These are phyloP conservation scores for Arthrinium phaeospermum DNA, from an alignment of 2,329 filamentous ascomycete species.

Conservation along the genomic window DNA sequence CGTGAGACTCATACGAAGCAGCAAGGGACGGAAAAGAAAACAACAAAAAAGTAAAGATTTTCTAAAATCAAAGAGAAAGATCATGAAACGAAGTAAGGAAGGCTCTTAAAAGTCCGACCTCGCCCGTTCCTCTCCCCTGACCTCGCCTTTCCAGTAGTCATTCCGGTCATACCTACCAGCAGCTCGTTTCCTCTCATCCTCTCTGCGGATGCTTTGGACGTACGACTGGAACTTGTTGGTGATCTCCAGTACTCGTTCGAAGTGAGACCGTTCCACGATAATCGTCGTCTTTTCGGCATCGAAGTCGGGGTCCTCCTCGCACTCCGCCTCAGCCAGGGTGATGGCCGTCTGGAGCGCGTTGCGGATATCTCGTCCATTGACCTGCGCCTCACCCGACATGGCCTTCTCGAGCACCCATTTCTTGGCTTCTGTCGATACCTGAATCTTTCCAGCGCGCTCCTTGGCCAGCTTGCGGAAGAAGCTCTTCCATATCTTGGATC, in stretches of 20 bases:
- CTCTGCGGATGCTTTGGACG: conserved; percentile 24
- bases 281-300: conserved; percentile 21
- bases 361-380: conserved; percentile 50
- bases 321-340: conserved; percentile 49
- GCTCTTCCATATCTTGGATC: conserved; percentile 23
- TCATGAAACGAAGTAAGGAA: no score
- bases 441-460: conserved; percentile 23
- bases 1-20: no score
- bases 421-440: conserved; percentile 19
- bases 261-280: conserved; percentile 20
- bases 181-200: conserved; percentile 25
- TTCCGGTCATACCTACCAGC: conserved; percentile 18
- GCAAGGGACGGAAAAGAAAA: no score
- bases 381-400: conserved; percentile 8
- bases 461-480: conserved; percentile 22
- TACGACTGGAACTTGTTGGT: conserved; percentile 23
- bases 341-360: conserved; percentile 51
- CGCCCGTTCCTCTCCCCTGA: no score
- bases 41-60: no score
- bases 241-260: conserved; percentile 17
- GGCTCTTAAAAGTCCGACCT: no score
- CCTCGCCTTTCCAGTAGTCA: neutral
- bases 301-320: conserved; percentile 39
- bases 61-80: no score
- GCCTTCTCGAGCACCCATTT: conserved; percentile 22